A percentile compares a stretch with the other conserved stretches of the same genome.
phyloP scores from a whole-genome alignment of 257 asterid species.

The Henckelia pumila region DNA sequence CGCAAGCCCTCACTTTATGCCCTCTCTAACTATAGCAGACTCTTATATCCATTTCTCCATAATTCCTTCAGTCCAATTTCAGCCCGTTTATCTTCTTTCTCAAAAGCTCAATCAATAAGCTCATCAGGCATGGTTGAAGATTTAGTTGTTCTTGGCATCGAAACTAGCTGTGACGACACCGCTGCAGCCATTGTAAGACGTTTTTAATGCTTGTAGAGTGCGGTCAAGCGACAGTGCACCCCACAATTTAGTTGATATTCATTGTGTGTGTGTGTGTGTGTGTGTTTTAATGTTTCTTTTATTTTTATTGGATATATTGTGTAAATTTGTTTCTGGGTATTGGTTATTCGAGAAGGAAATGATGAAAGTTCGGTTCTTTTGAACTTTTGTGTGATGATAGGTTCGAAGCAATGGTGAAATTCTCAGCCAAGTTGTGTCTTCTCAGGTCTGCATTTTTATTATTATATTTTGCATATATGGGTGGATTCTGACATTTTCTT shows the following conservation, averaged over 20 bases:
- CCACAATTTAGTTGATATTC: neutral
- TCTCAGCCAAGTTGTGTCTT: conserved; percentile 86
- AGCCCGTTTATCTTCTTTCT: conserved; percentile 28
- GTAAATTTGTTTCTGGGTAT: conserved; percentile 19
- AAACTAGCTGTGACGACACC: conserved; percentile 96
- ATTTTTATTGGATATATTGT: conserved; percentile 25
- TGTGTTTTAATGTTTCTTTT: conserved; percentile 5
- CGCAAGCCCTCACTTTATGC: conserved; percentile 38
- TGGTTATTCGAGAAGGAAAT: conserved; percentile 2
- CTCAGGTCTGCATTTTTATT: conserved; percentile 62
- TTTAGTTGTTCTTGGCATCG: conserved; percentile 78
- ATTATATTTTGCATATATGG: conserved; percentile 22
- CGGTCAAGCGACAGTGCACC: neutral
- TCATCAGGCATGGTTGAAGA: conserved; percentile 37
- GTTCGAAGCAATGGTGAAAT: conserved; percentile 88
- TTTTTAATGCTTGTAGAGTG: neutral
- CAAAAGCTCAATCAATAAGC: conserved; percentile 21
- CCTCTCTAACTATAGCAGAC: conserved; percentile 20
- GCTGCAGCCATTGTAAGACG: conserved; percentile 91
- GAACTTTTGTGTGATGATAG: conserved; percentile 37
- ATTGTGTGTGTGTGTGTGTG: neutral
- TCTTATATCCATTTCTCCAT: conserved; percentile 23
- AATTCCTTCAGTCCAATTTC: conserved; percentile 26
- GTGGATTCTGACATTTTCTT: conserved; percentile 9
- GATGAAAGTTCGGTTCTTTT: conserved; percentile 20